These are phyloP conservation scores for Geotrichum histeridarum DNA, from an alignment of 1,139 yeast species.

Conservation along the genomic window DNA sequence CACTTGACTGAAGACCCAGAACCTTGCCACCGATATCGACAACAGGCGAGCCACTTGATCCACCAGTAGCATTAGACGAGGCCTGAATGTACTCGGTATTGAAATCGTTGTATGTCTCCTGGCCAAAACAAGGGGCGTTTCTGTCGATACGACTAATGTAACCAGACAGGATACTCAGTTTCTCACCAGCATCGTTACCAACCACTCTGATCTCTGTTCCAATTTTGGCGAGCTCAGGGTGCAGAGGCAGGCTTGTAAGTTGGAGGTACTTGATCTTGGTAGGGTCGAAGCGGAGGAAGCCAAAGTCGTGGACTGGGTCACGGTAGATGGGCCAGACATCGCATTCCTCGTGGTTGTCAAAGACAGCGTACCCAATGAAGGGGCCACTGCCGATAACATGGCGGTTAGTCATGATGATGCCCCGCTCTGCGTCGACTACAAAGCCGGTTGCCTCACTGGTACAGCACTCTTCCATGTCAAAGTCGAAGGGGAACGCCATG, in stretches of 20 bases:
- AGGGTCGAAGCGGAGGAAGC: slow-evolving; percentile 81
- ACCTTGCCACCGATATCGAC: slow-evolving; percentile 83
- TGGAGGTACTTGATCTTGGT: slow-evolving; percentile 65
- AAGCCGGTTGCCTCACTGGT: slow-evolving; percentile 93
- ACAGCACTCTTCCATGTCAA: slow-evolving; percentile 78
- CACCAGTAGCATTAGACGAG: slow-evolving; percentile 93
- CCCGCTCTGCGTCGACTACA: slow-evolving; percentile 75
- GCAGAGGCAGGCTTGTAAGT: slow-evolving; percentile 58
- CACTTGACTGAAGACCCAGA: slow-evolving; percentile 93
- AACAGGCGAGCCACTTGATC: slow-evolving; percentile 94
- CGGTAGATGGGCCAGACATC: slow-evolving; percentile 62
- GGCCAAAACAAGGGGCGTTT: slow-evolving; percentile 93
- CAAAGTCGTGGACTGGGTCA: slow-evolving; percentile 73
- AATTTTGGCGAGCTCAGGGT: slow-evolving; percentile 78
- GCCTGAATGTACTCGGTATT: slow-evolving; percentile 96
- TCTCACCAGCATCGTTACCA: slow-evolving; percentile 96
- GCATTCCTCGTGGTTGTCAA: slow-evolving; percentile 92
- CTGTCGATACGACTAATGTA: slow-evolving; percentile 86
- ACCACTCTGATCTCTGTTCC: slow-evolving; percentile 92
- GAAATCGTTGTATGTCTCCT: slow-evolving; percentile 79
- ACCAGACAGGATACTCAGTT: slow-evolving; percentile 80
- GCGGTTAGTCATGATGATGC: slow-evolving; percentile 83
- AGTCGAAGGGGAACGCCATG: slow-evolving; percentile 75
- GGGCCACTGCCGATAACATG: slow-evolving; percentile 97
- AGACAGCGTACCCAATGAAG: slow-evolving; percentile 82